A percentile compares a stretch with the other conserved stretches of the same genome.
These are phyloP conservation scores for Candida boleticola DNA, from an alignment of 805 yeast species.

Conservation along the genomic window DNA sequence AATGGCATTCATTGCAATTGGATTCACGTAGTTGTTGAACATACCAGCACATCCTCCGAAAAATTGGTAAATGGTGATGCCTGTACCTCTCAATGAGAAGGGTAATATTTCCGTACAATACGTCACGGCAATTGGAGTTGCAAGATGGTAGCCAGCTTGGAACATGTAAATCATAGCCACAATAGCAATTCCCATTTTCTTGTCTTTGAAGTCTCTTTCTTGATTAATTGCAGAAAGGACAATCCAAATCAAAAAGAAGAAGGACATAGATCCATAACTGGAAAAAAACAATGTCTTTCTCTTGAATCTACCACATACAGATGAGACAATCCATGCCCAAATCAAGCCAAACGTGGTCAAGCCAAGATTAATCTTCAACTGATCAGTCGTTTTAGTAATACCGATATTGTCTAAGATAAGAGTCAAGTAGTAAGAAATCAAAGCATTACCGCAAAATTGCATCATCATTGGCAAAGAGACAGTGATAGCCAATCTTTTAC, in stretches of 20 bases:
- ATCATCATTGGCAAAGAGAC: conserved; percentile 31
- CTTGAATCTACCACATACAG: conserved; percentile 19
- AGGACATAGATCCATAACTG: conserved; percentile 13
- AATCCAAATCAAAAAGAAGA: conserved; percentile 15
- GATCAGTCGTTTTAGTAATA: conserved; percentile 43
- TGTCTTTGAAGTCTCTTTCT: conserved; percentile 38
- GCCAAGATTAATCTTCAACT: conserved; percentile 51
- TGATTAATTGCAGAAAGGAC: conserved; percentile 45
- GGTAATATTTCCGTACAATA: conserved; percentile 33
- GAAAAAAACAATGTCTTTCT: conserved; percentile 28
- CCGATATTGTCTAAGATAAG: conserved; percentile 54
- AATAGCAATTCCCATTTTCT: conserved; percentile 43
- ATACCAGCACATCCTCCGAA: conserved; percentile 13
- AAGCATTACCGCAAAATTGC: conserved; percentile 53
- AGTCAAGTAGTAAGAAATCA: conserved; percentile 50
- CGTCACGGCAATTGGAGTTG: conserved; percentile 28
- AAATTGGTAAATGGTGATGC: conserved; percentile 23
- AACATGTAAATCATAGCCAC: conserved; percentile 49
- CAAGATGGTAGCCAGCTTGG: conserved; percentile 24
- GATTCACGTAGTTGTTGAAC: conserved; percentile 17
- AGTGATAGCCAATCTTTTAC: conserved; percentile 36
- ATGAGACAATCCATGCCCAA: conserved; percentile 20
- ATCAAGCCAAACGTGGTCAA: conserved; percentile 47
- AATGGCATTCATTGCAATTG: conserved; percentile 31
- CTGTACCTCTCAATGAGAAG: conserved; percentile 31